These are phyloP conservation scores for Cicer pinnatifidum DNA, from an alignment of 306 rosid species.

Conservation along the genomic window DNA sequence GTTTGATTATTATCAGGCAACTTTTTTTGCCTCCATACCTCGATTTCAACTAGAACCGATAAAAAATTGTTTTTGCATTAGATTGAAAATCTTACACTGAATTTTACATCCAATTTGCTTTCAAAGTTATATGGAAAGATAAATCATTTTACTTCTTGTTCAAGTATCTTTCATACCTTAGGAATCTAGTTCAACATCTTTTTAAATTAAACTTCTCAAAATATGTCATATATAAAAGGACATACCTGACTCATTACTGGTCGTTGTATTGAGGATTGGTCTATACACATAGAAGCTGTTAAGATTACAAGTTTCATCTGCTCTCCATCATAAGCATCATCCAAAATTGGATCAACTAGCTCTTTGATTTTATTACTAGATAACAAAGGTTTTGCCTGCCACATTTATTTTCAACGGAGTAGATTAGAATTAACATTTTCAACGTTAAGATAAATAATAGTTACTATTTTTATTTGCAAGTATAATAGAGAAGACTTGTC, in stretches of 20 bases:
- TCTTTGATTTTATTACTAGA: constrained; percentile 52
- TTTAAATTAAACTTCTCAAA: not conserved
- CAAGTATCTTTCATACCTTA: constrained; percentile 1
- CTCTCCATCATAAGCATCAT: constrained; percentile 55
- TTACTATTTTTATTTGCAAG: not conserved
- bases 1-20: no score
- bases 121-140: not conserved
- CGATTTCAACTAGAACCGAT: not conserved
- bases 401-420: constrained; percentile 6
- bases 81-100: not conserved
- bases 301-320: constrained; percentile 63
- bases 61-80: not conserved
- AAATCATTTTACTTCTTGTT: not conserved
- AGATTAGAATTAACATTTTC: constrained; percentile 32
- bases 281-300: constrained; percentile 74
- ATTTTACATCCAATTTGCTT: not conserved
- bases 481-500: no score
- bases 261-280: constrained; percentile 72
- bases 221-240: constrained; percentile 20
- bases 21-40: no score
- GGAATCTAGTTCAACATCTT: constrained; percentile 22
- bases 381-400: constrained; percentile 90
- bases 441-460: constrained; percentile 9
- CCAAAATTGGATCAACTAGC: constrained; percentile 73
- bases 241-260: constrained; percentile 87